phyloP scores from a whole-genome alignment of 805 yeast species.

The Candida pseudofarinosa region DNA sequence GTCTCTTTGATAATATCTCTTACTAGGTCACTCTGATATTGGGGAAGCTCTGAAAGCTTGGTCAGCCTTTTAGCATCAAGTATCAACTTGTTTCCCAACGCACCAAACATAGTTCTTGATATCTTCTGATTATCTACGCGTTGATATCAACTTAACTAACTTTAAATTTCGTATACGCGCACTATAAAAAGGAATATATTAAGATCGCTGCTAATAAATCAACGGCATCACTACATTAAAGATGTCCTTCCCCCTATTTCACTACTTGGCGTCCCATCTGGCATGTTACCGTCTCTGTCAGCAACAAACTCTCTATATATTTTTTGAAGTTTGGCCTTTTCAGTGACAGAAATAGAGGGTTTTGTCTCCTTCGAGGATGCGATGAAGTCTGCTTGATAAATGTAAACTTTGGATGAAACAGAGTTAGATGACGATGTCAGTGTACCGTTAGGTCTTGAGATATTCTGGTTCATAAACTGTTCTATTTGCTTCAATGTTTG shows the following conservation, averaged over 20 bases:
- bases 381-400: constrained; percentile 52
- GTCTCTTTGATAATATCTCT: constrained; percentile 70
- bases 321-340: constrained; percentile 53
- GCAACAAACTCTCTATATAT: constrained; percentile 72
- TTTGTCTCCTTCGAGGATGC: constrained; percentile 72
- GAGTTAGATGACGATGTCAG: constrained; percentile 9
- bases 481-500: constrained; percentile 41
- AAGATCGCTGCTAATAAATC: too few relatives aligned
- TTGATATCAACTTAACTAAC: neutral
- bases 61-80: constrained; percentile 80
- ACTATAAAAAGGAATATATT: too few relatives aligned
- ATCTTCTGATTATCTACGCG: neutral
- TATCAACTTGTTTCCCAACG: constrained; percentile 74
- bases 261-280: constrained; percentile 73
- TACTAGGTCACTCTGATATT: constrained; percentile 69
- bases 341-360: constrained; percentile 81
- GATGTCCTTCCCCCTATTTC: constrained; percentile 86
- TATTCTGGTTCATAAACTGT: constrained; percentile 22
- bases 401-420: constrained; percentile 26
- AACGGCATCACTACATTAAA: constrained; percentile 60
- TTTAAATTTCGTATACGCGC: too few relatives aligned
- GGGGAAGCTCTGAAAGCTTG: constrained; percentile 60
- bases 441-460: constrained; percentile 1
- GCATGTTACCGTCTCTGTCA: constrained; percentile 84
- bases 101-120: constrained; percentile 70